These are phyloP conservation scores for Taphrina deformans DNA, from an alignment of 1,139 yeast species.

Conservation along the genomic window DNA sequence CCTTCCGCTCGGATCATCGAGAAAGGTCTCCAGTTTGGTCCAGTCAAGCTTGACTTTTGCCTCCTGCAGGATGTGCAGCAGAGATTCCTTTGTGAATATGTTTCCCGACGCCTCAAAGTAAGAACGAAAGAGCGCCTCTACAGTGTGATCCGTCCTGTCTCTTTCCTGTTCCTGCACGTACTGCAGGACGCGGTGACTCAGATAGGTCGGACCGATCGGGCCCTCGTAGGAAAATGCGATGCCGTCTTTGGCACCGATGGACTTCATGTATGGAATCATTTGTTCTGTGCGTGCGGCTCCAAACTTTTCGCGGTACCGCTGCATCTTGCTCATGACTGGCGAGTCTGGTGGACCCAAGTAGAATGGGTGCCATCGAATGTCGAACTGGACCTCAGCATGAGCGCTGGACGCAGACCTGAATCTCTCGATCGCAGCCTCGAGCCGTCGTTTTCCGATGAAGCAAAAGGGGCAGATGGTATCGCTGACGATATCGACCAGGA, in stretches of 20 bases:
- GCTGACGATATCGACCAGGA: slow-evolving; percentile 35
- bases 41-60: slow-evolving; percentile 27
- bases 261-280: slow-evolving; percentile 33
- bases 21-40: slow-evolving; percentile 29
- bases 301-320: slow-evolving; percentile 31
- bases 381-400: slow-evolving; percentile 8
- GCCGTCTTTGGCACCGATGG: slow-evolving; percentile 35
- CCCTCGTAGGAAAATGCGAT: slow-evolving; percentile 34
- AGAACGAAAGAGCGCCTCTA: slow-evolving; percentile 36
- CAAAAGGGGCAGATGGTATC: slow-evolving; percentile 40
- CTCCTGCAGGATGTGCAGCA: not conserved
- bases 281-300: slow-evolving; percentile 34
- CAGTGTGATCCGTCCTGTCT: slow-evolving; percentile 36
- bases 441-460: slow-evolving; percentile 36
- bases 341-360: slow-evolving; percentile 35
- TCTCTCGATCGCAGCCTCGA: slow-evolving; percentile 35
- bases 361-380: slow-evolving; percentile 37
- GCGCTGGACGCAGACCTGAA: slow-evolving; percentile 10
- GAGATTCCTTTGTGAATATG: slow-evolving; percentile 27
- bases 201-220: slow-evolving; percentile 36
- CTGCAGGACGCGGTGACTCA: slow-evolving; percentile 36
- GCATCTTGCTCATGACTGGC: slow-evolving; percentile 11
- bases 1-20: slow-evolving; percentile 28
- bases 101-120: slow-evolving; percentile 34
- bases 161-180: slow-evolving; percentile 33